phyloP scores from a whole-genome alignment of 1,139 yeast species.

The Spathaspora sp. region DNA sequence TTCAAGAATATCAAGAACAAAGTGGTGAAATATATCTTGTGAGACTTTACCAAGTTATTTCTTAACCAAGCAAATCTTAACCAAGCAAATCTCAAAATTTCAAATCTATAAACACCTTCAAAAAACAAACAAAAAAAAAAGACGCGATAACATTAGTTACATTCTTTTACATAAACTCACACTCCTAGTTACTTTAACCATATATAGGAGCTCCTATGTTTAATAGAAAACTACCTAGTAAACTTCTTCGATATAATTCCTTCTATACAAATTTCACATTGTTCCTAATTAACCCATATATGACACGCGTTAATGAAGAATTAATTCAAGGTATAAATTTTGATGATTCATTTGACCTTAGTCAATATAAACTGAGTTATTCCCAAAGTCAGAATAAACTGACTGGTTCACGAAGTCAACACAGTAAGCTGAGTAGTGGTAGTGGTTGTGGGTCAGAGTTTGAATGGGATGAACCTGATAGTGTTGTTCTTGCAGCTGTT shows the following conservation, averaged over 20 bases:
- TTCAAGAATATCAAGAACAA: too few species aligned
- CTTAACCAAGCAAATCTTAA: too few species aligned
- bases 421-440: neutral
- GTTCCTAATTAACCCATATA: neutral
- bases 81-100: too few species aligned
- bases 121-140: neutral
- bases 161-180: too few species aligned
- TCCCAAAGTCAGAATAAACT: neutral
- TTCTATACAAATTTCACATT: neutral
- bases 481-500: constrained; percentile 2
- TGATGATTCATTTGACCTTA: constrained; percentile 8
- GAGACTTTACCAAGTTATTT: too few species aligned
- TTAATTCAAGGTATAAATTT: constrained; percentile 8
- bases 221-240: neutral
- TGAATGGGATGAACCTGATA: constrained; percentile 1
- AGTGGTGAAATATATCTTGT: too few species aligned
- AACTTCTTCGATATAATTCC: neutral
- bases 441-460: neutral
- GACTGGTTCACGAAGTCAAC: neutral
- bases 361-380: neutral
- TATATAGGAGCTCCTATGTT: neutral
- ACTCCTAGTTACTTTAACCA: too few species aligned
- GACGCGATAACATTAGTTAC: too few species aligned
- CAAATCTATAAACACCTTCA: too few species aligned
- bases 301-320: neutral